phyloP scores from a whole-genome alignment of 805 yeast genomes.

The Ogataea thermomethanolica region DNA sequence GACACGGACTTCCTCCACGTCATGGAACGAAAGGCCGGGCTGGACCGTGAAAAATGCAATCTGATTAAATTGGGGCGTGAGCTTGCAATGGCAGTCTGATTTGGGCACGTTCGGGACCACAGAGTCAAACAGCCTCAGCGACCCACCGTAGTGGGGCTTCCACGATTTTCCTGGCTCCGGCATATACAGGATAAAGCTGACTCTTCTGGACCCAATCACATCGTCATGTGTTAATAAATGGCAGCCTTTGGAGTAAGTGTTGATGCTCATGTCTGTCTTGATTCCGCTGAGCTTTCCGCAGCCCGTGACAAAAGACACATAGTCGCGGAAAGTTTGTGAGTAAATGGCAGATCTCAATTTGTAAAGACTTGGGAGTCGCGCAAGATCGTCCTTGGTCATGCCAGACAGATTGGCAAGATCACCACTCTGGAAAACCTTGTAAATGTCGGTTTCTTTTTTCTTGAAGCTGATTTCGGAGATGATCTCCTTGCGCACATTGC shows the following conservation, averaged over 20 bases:
- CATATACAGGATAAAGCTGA: slow-evolving; percentile 86
- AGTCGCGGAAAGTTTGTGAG: slow-evolving; percentile 78
- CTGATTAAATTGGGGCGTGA: slow-evolving; percentile 93
- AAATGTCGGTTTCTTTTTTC: slow-evolving; percentile 93
- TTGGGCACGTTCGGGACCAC: slow-evolving; percentile 86
- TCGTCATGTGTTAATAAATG: slow-evolving; percentile 95
- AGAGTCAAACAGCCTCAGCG: slow-evolving; percentile 80
- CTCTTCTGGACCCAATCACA: slow-evolving; percentile 92
- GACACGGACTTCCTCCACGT: slow-evolving; percentile 93
- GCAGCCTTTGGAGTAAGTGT: slow-evolving; percentile 88
- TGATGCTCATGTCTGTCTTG: slow-evolving; percentile 89
- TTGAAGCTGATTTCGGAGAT: slow-evolving; percentile 83
- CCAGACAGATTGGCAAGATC: slow-evolving; percentile 92
- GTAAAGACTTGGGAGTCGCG: slow-evolving; percentile 68
- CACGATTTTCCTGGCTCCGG: slow-evolving; percentile 89
- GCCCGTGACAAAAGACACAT: slow-evolving; percentile 71
- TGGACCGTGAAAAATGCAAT: slow-evolving; percentile 94
- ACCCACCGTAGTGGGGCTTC: slow-evolving; percentile 94
- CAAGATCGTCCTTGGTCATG: slow-evolving; percentile 68
- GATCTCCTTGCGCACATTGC: slow-evolving; percentile 83
- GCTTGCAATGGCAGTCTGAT: slow-evolving; percentile 62
- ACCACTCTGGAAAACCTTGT: slow-evolving; percentile 85
- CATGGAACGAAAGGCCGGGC: slow-evolving; percentile 96
- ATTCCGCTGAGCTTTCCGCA: slow-evolving; percentile 88
- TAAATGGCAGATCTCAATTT: slow-evolving; percentile 85